Conservation (phyloP, 2,329 filamentous ascomycete species). For the Emergomyces orientalis region DNA sequence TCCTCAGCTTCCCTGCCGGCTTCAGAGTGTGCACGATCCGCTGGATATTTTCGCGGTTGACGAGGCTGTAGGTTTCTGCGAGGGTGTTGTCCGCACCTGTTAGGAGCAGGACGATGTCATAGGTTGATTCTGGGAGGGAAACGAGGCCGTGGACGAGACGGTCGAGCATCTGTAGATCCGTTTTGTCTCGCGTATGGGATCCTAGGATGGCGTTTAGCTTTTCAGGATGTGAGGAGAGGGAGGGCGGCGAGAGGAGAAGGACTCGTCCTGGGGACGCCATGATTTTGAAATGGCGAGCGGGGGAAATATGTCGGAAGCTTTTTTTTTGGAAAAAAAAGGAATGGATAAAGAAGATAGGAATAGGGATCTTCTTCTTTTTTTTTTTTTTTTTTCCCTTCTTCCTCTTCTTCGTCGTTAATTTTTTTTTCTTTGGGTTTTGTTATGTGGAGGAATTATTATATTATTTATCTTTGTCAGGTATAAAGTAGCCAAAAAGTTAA, state of each 20-base stretch:
- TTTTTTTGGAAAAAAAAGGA: neutral
- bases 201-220: conserved; percentile 62
- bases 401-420: neutral
- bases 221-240: conserved; percentile 75
- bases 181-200: conserved; percentile 62
- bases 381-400: neutral
- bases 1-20: conserved; percentile 54
- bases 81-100: conserved; percentile 61
- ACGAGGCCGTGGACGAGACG: conserved; percentile 76
- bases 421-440: neutral
- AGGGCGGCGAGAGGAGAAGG: conserved; percentile 82
- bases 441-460: neutral
- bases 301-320: conserved; percentile 16
- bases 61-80: conserved; percentile 42
- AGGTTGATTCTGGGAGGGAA: conserved; percentile 63
- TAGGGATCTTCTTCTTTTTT: neutral
- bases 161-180: conserved; percentile 97
- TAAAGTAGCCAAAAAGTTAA: neutral
- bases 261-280: conserved; percentile 43
- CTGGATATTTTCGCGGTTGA: conserved; percentile 59
- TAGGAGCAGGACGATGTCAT: conserved; percentile 77
- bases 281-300: conserved; percentile 27
- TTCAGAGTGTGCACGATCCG: conserved; percentile 63
- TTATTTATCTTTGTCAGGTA: neutral
- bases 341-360: neutral